Percentiles rank a stretch among this genome's conserved stretches.
phyloP scores from a whole-genome alignment of 1,284 basidiomycete genomes.

The Wallemia mellicola region DNA sequence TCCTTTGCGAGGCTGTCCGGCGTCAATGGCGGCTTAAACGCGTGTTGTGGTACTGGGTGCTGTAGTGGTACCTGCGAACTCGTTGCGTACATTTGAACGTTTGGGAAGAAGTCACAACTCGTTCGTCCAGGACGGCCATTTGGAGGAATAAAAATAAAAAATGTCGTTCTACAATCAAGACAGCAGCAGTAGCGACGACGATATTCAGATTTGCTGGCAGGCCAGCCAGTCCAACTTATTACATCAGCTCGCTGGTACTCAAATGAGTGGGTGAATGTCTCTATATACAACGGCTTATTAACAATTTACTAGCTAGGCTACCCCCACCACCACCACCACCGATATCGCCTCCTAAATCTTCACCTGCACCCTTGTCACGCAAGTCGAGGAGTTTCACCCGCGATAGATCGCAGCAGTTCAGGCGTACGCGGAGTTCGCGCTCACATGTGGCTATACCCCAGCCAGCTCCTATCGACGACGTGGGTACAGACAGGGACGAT shows the following conservation, averaged over 20 bases:
- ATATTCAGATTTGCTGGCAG: background rate
- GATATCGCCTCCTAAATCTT: background rate
- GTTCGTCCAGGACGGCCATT: background rate
- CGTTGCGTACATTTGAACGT: background rate
- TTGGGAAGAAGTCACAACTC: background rate
- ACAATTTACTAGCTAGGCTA: background rate
- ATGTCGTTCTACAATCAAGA: background rate
- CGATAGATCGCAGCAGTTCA: background rate
- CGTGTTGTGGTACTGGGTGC: conserved; percentile 1
- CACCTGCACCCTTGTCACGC: background rate
- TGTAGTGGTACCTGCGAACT: background rate
- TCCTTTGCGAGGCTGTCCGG: conserved; percentile 2
- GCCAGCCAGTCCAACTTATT: background rate
- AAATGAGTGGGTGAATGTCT: background rate
- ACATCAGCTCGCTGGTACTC: background rate
- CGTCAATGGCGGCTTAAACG: background rate
- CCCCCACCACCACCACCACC: background rate
- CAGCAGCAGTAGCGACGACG: background rate
- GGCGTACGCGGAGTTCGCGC: background rate
- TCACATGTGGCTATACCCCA: background rate
- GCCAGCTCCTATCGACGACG: background rate
- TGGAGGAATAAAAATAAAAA: background rate
- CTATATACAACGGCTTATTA: background rate
- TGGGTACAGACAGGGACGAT: background rate
- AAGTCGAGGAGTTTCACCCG: background rate